These are phyloP conservation scores for Candida ovalis DNA, from an alignment of 805 yeast species.

Conservation along the genomic window DNA sequence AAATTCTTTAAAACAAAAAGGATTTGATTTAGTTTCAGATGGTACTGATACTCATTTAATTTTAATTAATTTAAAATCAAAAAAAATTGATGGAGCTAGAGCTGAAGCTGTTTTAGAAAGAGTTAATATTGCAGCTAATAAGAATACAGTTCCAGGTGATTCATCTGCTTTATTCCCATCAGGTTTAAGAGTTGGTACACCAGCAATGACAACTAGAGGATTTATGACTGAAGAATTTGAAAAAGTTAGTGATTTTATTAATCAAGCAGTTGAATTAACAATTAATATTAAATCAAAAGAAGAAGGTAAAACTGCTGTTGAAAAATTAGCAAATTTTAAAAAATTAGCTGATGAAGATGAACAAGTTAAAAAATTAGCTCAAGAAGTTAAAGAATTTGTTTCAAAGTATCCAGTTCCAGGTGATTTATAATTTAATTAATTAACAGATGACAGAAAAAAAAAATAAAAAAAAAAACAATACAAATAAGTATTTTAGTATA, in stretches of 20 bases:
- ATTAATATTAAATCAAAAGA: constrained; percentile 55
- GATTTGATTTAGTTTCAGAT: constrained; percentile 80
- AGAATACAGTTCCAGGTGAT: constrained; percentile 98
- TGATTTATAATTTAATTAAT: constrained; percentile 37
- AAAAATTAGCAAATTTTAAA: constrained; percentile 66
- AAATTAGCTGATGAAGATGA: constrained; percentile 58
- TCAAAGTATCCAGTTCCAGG: constrained; percentile 86
- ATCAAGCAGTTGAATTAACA: constrained; percentile 71
- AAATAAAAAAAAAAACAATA: too few species aligned
- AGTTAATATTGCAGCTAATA: constrained; percentile 92
- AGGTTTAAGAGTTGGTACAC: constrained; percentile 96
- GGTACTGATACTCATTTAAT: constrained; percentile 99
- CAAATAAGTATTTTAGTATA: too few species aligned
- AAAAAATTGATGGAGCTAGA: constrained; percentile 95
- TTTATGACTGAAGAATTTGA: constrained; percentile 82
- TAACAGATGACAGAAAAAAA: background rate
- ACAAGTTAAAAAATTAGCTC: constrained; percentile 56
- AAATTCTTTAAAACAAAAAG: constrained; percentile 61
- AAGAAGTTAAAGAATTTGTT: constrained; percentile 71
- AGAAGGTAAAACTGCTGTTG: constrained; percentile 55
- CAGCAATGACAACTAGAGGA: constrained; percentile 98
- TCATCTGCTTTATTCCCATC: constrained; percentile 95
- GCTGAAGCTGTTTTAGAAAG: constrained; percentile 93
- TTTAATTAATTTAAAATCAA: constrained; percentile 80
- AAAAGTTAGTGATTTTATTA: constrained; percentile 76